Base-by-base conservation (phyloP, 2,329 filamentous ascomycete genomes). In the Lecanoromycetidae sp. region DNA sequence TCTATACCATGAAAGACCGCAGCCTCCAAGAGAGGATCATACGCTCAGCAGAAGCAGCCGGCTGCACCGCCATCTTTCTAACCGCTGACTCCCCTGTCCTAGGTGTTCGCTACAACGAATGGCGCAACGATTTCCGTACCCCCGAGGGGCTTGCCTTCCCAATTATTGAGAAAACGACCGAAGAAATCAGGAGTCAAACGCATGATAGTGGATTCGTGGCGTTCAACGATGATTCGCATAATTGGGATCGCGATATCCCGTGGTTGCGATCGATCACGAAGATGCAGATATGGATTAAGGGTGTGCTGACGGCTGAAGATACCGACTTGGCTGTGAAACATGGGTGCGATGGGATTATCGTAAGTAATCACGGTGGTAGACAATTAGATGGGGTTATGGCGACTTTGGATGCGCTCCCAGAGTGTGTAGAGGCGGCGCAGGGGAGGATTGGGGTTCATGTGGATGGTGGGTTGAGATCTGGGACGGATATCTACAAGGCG, bases 401-500 rank as follows among this genome's bases (percentile, higher is more conserved):
- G 8, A 50, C 48, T 8, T 23, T 50, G 1, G 48, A 50, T 29
- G 48, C 38, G 20, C 66, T 84, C 51, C 77, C 77, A 48, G 70
- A 71, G 54, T 73, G 72, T 52, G 77, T 73, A 34, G 79, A 79
- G 0, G 67, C 75, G 46, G 68, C 84, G 0, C 77, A 83, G 43
- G 69, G 72, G 22, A 62, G 63, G 44, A 66, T 82, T 58, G 76
- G 82, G 56, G 72, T 84, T 0, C 76, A 73, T 44, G 64, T 84
- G 3, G 80, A 84, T 52, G 77, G 79, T 0, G 80, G 80, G 0
- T 70, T 84, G 25, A 69, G 71, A n/a, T 65, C 79, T 15, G 80
- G 80, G 0, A 76, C 77, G 0, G 80, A 84, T 56, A 74, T 84
- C 3, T 69, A 84, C 54, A 84, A 84, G 59, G 78, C 77, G 0